Evolutionary conservation across 805 yeast species (phyloP).

Genomic region (Lipomyces anomalus): DNA sequence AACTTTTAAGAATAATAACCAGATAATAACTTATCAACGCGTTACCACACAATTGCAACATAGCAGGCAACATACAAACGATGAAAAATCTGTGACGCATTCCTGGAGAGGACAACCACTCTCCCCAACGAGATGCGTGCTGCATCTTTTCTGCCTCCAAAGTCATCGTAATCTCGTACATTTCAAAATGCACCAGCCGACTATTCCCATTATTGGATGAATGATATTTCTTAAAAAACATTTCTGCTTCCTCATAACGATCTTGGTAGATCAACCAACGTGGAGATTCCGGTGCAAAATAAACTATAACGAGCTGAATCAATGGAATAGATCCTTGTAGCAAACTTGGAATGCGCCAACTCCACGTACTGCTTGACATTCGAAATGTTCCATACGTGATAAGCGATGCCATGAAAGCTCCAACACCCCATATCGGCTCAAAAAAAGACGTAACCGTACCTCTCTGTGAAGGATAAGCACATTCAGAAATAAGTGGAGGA

Average conservation of each 20-base stretch:
- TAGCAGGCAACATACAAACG: slow-evolving; percentile 32
- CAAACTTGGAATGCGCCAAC: slow-evolving; percentile 53
- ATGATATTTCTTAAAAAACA: slow-evolving; percentile 38
- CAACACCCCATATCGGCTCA: slow-evolving; percentile 38
- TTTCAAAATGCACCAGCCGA: slow-evolving; percentile 36
- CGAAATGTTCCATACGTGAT: slow-evolving; percentile 43
- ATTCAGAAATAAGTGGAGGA: slow-evolving; percentile 36
- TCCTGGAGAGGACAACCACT: slow-evolving; percentile 30
- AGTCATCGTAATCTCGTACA: slow-evolving; percentile 39
- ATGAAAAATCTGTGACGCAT: slow-evolving; percentile 41
- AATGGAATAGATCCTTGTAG: slow-evolving; percentile 47
- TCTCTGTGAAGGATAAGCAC: slow-evolving; percentile 46
- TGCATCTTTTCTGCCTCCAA: slow-evolving; percentile 39
- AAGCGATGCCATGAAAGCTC: slow-evolving; percentile 48
- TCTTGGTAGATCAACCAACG: slow-evolving; percentile 60
- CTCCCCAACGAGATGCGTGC: slow-evolving; percentile 36
- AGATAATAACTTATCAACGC: slow-evolving; percentile 49
- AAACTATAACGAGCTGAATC: slow-evolving; percentile 45
- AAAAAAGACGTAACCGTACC: slow-evolving; percentile 41
- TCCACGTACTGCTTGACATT: slow-evolving; percentile 32
- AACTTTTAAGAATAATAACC: slow-evolving; percentile 44
- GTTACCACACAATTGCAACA: slow-evolving; percentile 47
- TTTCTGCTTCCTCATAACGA: slow-evolving; percentile 49
- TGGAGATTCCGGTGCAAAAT: slow-evolving; percentile 57
- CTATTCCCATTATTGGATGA: slow-evolving; percentile 37